A percentile compares a stretch with the other conserved stretches of the same genome.
Conservation (phyloP, 164 flowering plant genomes). For the Vitis amurensis region DNA sequence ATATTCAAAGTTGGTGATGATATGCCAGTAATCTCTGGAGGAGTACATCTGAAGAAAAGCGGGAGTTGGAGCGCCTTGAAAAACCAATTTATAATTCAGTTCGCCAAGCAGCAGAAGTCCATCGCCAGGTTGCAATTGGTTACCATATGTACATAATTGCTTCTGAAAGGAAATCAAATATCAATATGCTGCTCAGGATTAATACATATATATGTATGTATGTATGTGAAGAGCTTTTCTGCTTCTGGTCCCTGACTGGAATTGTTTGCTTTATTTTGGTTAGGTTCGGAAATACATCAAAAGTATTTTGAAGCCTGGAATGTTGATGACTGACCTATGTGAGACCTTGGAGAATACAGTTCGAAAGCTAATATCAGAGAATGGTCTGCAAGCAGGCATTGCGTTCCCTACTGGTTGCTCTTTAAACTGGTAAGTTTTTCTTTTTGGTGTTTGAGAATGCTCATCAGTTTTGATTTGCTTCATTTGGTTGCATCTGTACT, state of each 20-base stretch:
- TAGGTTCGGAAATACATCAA: constrained; percentile 91
- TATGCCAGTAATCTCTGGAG: constrained; percentile 85
- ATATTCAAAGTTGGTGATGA: neutral
- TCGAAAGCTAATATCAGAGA: constrained; percentile 88
- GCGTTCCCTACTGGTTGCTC: constrained; percentile 99
- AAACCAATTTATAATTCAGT: constrained; percentile 84
- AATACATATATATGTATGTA: no score
- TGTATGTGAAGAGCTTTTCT: neutral
- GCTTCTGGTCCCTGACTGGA: neutral
- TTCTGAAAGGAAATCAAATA: neutral
- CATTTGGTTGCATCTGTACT: neutral
- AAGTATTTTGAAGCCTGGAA: constrained; percentile 86
- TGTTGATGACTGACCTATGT: constrained; percentile 87
- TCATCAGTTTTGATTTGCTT: neutral
- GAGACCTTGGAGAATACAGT: constrained; percentile 96
- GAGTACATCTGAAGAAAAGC: constrained; percentile 93
- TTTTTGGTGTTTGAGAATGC: neutral
- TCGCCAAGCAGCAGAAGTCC: constrained; percentile 98
- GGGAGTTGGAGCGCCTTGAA: constrained; percentile 89
- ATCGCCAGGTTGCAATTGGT: constrained; percentile 79
- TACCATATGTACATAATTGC: neutral
- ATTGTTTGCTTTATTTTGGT: neutral
- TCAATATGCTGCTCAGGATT: no score
- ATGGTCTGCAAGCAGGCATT: constrained; percentile 97
- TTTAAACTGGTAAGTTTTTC: constrained; percentile 66